Conservation (phyloP, 345 rosid genomes). For the Viola odorata region DNA sequence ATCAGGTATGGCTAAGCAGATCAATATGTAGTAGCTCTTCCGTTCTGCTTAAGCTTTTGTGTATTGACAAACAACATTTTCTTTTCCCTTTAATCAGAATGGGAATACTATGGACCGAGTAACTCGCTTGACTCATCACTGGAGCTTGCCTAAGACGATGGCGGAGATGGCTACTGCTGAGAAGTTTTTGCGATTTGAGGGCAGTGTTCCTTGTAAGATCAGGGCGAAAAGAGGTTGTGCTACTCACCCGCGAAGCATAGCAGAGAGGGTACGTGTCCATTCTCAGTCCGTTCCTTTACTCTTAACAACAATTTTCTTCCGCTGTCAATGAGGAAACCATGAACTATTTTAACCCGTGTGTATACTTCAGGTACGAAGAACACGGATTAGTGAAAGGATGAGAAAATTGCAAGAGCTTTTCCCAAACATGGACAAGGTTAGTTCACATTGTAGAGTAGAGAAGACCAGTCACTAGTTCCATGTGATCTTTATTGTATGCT, state of each 20-base stretch:
- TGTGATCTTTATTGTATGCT: background rate
- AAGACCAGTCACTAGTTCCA: too few relatives aligned
- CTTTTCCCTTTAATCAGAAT: constrained; percentile 28
- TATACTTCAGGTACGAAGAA: constrained; percentile 50
- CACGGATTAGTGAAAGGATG: constrained; percentile 62
- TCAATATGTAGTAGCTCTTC: background rate
- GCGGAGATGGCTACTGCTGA: constrained; percentile 39
- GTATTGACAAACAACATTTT: constrained; percentile 8
- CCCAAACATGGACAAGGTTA: constrained; percentile 67
- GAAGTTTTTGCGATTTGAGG: constrained; percentile 51
- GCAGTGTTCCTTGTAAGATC: constrained; percentile 69
- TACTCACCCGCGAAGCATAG: constrained; percentile 95
- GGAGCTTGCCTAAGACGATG: constrained; percentile 61
- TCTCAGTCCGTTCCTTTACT: background rate
- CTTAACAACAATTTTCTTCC: background rate
- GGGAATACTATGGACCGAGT: constrained; percentile 34
- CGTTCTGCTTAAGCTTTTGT: background rate
- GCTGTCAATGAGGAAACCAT: background rate
- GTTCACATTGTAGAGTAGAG: constrained; percentile 3
- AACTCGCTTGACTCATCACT: constrained; percentile 51
- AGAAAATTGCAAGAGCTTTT: constrained; percentile 61
- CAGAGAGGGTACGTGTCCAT: constrained; percentile 63
- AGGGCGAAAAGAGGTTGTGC: constrained; percentile 89
- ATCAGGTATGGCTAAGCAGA: constrained; percentile 26
- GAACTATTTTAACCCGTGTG: background rate